Base-by-base conservation (phyloP, 139 green algal genomes). In the Chlorella sp. region DNA sequence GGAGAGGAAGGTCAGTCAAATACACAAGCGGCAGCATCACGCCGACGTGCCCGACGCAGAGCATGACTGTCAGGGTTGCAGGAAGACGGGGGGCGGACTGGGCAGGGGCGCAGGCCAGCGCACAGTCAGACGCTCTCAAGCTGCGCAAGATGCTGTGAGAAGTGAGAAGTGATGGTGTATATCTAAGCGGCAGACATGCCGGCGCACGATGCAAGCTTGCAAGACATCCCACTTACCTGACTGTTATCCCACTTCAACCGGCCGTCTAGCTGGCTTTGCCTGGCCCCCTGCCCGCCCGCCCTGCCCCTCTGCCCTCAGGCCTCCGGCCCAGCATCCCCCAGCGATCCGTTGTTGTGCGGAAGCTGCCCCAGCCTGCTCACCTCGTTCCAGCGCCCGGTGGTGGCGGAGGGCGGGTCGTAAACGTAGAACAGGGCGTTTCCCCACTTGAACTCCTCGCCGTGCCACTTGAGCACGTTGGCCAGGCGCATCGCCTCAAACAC, bases 361-460 rank as follows among this genome's bases (percentile, higher is more conserved):
- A 26, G 64, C 64, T 26, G 64, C 64, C 64, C 21, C 64, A 34
- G 16, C 26, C 22, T 57, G n/a, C 83, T 5, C 83, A 68, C 84
- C 68, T 88, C 84, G 68, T 88, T 88, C 84, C 84, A 88, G 64
- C 84, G 84, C 22, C 53, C 39, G 5, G 48, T 34, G n/a, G 48
- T 37, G 21, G 28, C 36, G 2, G 37, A 48, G 30, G 84, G 84
- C 0, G 68, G 71, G 68, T 88, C n/a, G 68, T 88, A 88, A 3
- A 68, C 66, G 16, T 69, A 88, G 15, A 81, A 48, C 14, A 81
- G 30, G 28, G 68, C 30, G 30, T 39, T 88, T 39, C 34, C 73
- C 66, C 66, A 88, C 22, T 88, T 53, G 32, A 88, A 88, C 11
- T 68, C 34, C 84, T 88, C 84, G 21, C 42, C 4, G 66, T 69